phyloP scores from a whole-genome alignment of 2,329 filamentous ascomycete species.

The Claviceps arundinis region DNA sequence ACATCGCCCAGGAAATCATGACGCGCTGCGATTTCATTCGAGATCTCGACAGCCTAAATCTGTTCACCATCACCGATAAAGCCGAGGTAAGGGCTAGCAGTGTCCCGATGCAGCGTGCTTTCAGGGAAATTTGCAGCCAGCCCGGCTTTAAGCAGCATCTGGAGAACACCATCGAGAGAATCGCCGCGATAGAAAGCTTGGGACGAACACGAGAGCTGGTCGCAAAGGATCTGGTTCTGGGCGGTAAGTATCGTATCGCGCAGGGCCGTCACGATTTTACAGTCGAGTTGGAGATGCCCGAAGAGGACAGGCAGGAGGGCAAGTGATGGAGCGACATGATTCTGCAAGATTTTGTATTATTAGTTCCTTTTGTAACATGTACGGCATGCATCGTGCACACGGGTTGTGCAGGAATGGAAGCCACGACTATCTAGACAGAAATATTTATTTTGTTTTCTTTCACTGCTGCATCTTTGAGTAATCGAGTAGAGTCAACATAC shows the following conservation, averaged over 20 bases:
- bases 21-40: constrained; percentile 91
- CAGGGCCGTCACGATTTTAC: constrained; percentile 25
- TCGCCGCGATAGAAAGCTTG: constrained; percentile 83
- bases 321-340: neutral
- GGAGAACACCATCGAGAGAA: constrained; percentile 70
- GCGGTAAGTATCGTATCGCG: constrained; percentile 62
- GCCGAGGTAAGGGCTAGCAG: constrained; percentile 84
- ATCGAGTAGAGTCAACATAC: too few species aligned
- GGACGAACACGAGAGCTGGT: constrained; percentile 90
- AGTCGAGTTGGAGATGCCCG: constrained; percentile 30
- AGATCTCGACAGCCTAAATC: constrained; percentile 80
- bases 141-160: constrained; percentile 73
- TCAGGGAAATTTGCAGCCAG: constrained; percentile 66
- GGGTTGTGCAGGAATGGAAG: too few species aligned
- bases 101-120: constrained; percentile 91
- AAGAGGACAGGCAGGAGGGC: constrained; percentile 14
- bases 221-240: constrained; percentile 82
- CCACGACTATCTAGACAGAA: too few species aligned
- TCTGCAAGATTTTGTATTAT: too few species aligned
- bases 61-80: constrained; percentile 83
- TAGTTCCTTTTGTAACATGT: too few species aligned
- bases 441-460: too few species aligned
- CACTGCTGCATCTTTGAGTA: too few species aligned
- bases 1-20: constrained; percentile 83
- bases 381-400: too few species aligned